Evolutionary conservation across 1,284 basidiomycete species (phyloP).

Genomic region (Trichosporon faecale): DNA sequence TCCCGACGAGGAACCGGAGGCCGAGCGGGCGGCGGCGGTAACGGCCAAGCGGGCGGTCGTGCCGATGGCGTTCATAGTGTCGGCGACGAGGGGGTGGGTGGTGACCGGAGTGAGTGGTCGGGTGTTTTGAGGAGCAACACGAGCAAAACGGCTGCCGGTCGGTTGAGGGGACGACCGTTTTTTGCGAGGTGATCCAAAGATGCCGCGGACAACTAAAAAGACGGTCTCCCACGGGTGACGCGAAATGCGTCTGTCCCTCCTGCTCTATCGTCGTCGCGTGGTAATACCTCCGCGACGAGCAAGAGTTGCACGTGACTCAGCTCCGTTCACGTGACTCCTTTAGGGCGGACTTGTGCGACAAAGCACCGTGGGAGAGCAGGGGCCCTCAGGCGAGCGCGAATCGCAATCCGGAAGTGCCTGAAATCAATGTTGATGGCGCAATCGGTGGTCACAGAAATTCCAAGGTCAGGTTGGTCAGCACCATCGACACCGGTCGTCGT

Average conservation of each 20-base stretch:
- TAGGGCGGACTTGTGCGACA: background rate
- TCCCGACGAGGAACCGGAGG: slow-evolving; percentile 10
- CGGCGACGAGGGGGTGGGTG: background rate
- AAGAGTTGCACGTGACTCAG: background rate
- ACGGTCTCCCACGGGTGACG: background rate
- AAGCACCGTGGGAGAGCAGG: background rate
- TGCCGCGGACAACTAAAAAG: slow-evolving; percentile 8
- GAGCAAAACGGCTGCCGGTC: background rate
- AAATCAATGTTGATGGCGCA: slow-evolving; percentile 4
- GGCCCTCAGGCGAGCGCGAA: slow-evolving; percentile 3
- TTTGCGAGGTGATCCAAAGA: slow-evolving; percentile 10
- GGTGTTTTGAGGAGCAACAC: slow-evolving; percentile 2
- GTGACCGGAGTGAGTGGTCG: slow-evolving; percentile 5
- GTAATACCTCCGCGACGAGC: background rate
- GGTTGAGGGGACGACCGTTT: slow-evolving; percentile 9
- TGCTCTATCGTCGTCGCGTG: background rate
- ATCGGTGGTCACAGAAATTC: slow-evolving; percentile 9
- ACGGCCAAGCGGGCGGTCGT: background rate
- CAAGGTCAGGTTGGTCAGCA: background rate
- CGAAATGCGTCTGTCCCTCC: background rate
- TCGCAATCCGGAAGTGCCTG: background rate
- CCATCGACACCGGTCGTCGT: background rate
- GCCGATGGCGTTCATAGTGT: slow-evolving; percentile 9
- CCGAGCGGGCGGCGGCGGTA: slow-evolving; percentile 8
- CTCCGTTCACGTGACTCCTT: background rate